Evolutionary conservation across 805 yeast species (phyloP), one percentile per base, ranked within the genome.

Genomic region (Saccharomycopsis babjevae): DNA sequence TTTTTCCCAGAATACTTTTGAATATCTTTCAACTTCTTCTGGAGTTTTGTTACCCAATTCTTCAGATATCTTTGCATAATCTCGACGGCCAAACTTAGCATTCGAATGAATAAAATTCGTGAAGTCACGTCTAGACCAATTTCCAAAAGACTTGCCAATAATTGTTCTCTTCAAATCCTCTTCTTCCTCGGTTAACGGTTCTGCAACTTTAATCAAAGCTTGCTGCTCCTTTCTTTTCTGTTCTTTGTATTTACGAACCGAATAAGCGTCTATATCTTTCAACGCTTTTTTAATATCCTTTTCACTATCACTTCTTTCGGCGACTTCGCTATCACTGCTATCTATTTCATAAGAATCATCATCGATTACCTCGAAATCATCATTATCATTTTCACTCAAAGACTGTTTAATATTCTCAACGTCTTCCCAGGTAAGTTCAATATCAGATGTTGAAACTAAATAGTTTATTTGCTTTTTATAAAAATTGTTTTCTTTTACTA

Each of bases 61-160:
- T 30, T 75, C 70, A 0, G 87, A 76, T 46, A 88, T 86, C 54
- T 74, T 70, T 11, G 69, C 72, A 60, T 74, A 76, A 42, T 80
- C 76, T 10, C 77, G 74, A 54, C 89, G 76, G 0, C 96, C 94
- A 69, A 75, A 81, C 64, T 80, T 84, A 0, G 88, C 89, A 68
- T 84, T 79, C 10, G 84, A 84, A 67, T 85, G 91, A 50, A 88
- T 77, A 67, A 84, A 87, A 59, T 83, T 81, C 50, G 89, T 80
- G 67, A 88, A 86, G 67, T 88, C 96, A 62, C 94, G 77, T 69
- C 86, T 80, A 1, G 86, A 78, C 94, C 94, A 88, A 57, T 76
- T 76, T 18, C 78, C 79, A 69, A 86, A 88, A 2, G 89, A 84
- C 63, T 80, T 75, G 1, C 72, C 74, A n/a, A 86, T 69, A 22